These are phyloP conservation scores for Serendipita indica DNA, from an alignment of 768 basidiomycete genomes.

Conservation along the genomic window DNA sequence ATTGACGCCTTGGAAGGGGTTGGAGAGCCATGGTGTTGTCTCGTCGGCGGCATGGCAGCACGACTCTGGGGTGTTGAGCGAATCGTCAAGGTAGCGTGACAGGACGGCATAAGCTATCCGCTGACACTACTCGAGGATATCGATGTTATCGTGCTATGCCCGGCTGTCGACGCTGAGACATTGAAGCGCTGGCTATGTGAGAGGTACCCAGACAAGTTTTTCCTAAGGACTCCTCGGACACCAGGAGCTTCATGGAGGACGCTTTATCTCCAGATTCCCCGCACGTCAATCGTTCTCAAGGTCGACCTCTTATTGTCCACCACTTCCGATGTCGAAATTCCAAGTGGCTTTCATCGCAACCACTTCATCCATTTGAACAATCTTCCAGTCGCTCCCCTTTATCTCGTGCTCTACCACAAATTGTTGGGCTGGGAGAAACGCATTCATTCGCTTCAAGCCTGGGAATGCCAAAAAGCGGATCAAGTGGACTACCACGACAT, in stretches of 20 bases:
- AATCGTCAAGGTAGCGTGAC: too few species aligned
- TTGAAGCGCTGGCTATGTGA: neutral
- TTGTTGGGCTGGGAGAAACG: neutral
- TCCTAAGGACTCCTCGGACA: neutral
- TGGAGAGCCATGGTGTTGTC: neutral
- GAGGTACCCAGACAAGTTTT: neutral
- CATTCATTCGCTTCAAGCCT: neutral
- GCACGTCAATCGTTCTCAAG: neutral
- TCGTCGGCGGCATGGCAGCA: neutral
- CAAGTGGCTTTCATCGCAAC: neutral
- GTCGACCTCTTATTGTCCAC: neutral
- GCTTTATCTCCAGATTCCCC: neutral
- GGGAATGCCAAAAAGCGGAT: neutral
- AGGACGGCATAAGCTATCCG: too few species aligned
- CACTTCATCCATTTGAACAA: neutral
- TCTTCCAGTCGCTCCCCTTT: neutral
- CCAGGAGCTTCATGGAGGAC: neutral
- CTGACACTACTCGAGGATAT: too few species aligned
- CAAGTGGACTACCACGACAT: neutral
- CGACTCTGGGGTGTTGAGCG: neutral
- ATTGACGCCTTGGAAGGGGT: neutral
- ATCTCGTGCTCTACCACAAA: neutral
- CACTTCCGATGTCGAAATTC: neutral
- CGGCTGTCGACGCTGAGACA: neutral
- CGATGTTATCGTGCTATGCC: neutral